Base-by-base conservation (phyloP, 2,329 filamentous ascomycete species). In the Penicillium sp. region DNA sequence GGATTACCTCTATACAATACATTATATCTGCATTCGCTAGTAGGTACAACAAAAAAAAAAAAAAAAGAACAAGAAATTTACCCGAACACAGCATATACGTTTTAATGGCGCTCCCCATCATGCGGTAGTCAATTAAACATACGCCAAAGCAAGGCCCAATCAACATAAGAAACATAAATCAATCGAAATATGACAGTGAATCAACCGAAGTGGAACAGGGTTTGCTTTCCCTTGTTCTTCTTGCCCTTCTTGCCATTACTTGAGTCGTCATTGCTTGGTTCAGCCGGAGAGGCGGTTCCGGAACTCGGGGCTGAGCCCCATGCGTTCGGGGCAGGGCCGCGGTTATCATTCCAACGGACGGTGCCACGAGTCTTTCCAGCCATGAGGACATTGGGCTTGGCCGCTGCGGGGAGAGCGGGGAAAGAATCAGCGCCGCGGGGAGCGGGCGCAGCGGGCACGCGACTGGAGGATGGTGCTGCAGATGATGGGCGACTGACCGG, bases 331-430 rank as follows among this genome's bases (percentile, higher is more conserved):
- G 68, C 65, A 15, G 67, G 63, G 21, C 68, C 68, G 21, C 73
- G 72, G 8, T 71, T 72, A n/a, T 76, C 71, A 21, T 77, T 73
- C 75, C 78, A 78, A n/a, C 77, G 73, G 12, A 77, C 75, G 7
- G 75, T 78, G 2, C 78, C 79, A 5, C 78, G 76, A 2, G 78
- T 80, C 49, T 79, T 74, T 8, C 79, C 78, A 0, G 77, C 71
- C 74, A 80, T 80, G 42, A 83, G 80, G 35, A 81, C 82, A 41
- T 81, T 84, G 4, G 85, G 84, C 66, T 87, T 97, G 0, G 89
- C 83, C 1, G 91, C 92, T 0, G 86, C 82, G 0, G 93, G 93
- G 1, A 97, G 81, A 1, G 91, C 88, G 0, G 93, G 93, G 75
- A 97, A 97, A 0, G 87, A 86, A 61, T 93, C 88, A 10, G 71